Evolutionary conservation across 1,139 yeast genomes (phyloP).

Genomic region (Saccharomyces hybrid): DNA sequence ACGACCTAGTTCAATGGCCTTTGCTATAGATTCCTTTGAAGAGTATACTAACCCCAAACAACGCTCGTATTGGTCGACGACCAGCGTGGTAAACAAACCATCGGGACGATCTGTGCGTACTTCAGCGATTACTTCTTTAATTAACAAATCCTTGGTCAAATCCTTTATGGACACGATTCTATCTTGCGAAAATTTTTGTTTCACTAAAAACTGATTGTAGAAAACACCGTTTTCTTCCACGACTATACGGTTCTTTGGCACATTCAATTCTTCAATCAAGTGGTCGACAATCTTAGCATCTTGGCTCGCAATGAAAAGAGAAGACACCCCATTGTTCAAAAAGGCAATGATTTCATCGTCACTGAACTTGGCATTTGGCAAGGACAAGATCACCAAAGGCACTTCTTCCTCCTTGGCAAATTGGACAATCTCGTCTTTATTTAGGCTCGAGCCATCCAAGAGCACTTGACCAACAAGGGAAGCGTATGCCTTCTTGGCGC

Average conservation of each 20-base stretch:
- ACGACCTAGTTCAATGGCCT: conserved; percentile 69
- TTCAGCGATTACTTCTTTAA: conserved; percentile 46
- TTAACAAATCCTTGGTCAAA: conserved; percentile 35
- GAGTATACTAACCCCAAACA: conserved; percentile 90
- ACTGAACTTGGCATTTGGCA: conserved; percentile 12
- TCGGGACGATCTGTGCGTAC: conserved; percentile 79
- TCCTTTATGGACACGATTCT: conserved; percentile 13
- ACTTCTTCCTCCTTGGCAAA: conserved; percentile 11
- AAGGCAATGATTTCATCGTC: conserved; percentile 29
- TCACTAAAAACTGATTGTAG: conserved; percentile 40
- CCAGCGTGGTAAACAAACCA: conserved; percentile 77
- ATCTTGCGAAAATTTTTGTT: conserved; percentile 32
- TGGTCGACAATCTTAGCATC: conserved; percentile 33
- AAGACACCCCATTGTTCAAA: conserved; percentile 60
- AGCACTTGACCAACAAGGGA: conserved; percentile 22
- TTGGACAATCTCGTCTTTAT: conserved; percentile 12
- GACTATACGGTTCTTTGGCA: conserved; percentile 39
- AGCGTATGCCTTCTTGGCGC: not conserved
- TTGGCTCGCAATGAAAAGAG: conserved; percentile 40
- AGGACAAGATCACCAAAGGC: conserved; percentile 6
- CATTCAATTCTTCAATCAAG: conserved; percentile 42
- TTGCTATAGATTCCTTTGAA: conserved; percentile 68
- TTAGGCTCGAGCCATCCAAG: conserved; percentile 17
- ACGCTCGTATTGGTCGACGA: conserved; percentile 56
- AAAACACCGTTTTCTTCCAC: conserved; percentile 11